Evolutionary conservation across 2,329 filamentous ascomycete species (phyloP), one percentile per base, ranked within the genome.

Genomic region (Byssothecium circinans): DNA sequence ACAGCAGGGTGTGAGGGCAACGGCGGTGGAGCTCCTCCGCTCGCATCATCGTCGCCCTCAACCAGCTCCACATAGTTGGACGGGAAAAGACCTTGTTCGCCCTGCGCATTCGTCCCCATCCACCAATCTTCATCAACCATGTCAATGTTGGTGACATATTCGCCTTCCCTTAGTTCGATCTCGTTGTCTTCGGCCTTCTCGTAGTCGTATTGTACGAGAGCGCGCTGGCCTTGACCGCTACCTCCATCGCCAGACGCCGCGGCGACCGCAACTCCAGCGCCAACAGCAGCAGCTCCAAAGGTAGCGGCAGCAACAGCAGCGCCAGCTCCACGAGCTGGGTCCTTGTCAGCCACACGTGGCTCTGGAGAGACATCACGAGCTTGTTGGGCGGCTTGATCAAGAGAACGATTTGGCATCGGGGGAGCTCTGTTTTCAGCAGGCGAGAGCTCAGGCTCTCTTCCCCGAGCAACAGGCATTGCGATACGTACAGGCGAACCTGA

Each of bases 111-210:
- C 57, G 87, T 89, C 35, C 95, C 94, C 82, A 96, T 88, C 94
- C 94, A 99, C 94, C 94, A 99, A 68, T 99, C 92, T 42, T 95
- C 88, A 61, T 97, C 94, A 2, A 99, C 90, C 88, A 95, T 95
- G 54, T 97, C 90, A 62, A 99, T 96, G 67, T 96, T 87, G 19
- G 82, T 91, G 30, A 99, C 87, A 55, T 86, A 83, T 62, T 96
- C 89, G 53, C 91, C 91, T 73, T 99, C 94, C 20, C 82, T 80
- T 15, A 99, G 81, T 57, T 96, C 91, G 47, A 99, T 83, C 74
- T 99, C 94, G 64, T 99, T 99, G 58, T 96, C 91, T 71, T 99
- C 94, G 1, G 91, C 91, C 75, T 95, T 96, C 64, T 96, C 92
- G 67, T 99, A 99, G 68, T 99, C 94, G 69, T 94, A 99, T 64